A percentile compares a stretch with the other conserved stretches of the same genome.
phyloP scores from a whole-genome alignment of 139 green algal genomes.

The Chloropicon primus region DNA sequence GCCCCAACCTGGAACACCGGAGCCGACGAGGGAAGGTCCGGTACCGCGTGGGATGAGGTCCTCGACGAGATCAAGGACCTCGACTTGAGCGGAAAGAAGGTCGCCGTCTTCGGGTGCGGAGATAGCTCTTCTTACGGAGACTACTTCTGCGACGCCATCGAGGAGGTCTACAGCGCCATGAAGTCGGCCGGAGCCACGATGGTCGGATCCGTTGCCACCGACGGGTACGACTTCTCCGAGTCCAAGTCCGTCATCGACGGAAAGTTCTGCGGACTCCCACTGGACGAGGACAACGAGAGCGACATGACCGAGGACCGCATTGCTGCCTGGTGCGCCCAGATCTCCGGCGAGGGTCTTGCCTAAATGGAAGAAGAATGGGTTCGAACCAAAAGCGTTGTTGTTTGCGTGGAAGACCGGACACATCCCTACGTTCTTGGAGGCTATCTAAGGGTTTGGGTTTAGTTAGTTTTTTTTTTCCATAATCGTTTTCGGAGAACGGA shows the following conservation, averaged over 20 bases:
- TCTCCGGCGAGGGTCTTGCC: slow-evolving; percentile 1
- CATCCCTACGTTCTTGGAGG: no score
- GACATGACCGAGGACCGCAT: slow-evolving; percentile 16
- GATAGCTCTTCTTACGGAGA: slow-evolving; percentile 20
- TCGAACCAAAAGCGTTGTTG: no score
- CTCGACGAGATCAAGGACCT: slow-evolving; percentile 6
- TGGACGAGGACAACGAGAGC: slow-evolving; percentile 26
- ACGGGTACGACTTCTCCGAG: slow-evolving; percentile 22
- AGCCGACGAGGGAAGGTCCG: slow-evolving; percentile 12
- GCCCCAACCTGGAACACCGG: slow-evolving; percentile 28
- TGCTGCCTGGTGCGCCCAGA: not conserved
- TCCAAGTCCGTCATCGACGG: slow-evolving; percentile 23
- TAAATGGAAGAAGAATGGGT: not conserved
- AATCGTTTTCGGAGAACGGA: no score
- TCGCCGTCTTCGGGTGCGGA: slow-evolving; percentile 17
- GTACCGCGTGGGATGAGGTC: slow-evolving; percentile 21
- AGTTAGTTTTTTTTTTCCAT: no score
- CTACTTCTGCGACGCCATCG: slow-evolving; percentile 31
- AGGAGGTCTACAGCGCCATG: slow-evolving; percentile 24
- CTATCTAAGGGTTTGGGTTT: no score
- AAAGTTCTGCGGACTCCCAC: slow-evolving; percentile 18
- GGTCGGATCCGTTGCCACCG: slow-evolving; percentile 17
- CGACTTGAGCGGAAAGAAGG: slow-evolving; percentile 10
- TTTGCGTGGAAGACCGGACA: no score
- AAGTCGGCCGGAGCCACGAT: slow-evolving; percentile 17